These are phyloP conservation scores for Penicillium bovifimosum DNA, from an alignment of 495 filamentous ascomycete genomes.

Conservation along the genomic window DNA sequence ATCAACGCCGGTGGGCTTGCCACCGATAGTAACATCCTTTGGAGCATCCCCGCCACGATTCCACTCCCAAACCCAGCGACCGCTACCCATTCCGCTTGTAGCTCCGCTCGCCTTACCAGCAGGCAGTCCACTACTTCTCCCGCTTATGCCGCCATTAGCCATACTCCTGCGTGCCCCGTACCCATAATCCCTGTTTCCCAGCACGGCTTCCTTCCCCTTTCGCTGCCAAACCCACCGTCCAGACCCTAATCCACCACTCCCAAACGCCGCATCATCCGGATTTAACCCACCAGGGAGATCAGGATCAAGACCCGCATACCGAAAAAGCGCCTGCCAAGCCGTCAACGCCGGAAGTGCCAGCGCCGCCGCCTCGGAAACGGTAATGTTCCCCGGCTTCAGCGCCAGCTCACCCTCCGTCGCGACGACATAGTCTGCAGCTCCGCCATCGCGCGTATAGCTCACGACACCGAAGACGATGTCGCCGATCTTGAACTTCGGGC, in stretches of 20 bases:
- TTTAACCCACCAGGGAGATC: slow-evolving; percentile 3
- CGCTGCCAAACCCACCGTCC: slow-evolving; percentile 5
- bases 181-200: neutral
- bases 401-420: slow-evolving; percentile 47
- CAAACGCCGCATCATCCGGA: slow-evolving; percentile 5
- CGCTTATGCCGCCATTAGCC: neutral
- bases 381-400: slow-evolving; percentile 41
- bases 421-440: slow-evolving; percentile 48
- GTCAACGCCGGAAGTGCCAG: slow-evolving; percentile 50
- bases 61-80: slow-evolving; percentile 10
- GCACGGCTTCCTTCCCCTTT: neutral
- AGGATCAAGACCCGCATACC: slow-evolving; percentile 38
- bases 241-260: neutral
- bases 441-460: slow-evolving; percentile 42
- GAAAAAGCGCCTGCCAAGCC: slow-evolving; percentile 57
- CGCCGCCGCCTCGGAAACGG: slow-evolving; percentile 44
- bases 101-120: neutral
- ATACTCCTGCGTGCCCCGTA: neutral
- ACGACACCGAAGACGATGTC: slow-evolving; percentile 51
- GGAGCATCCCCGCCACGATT: neutral
- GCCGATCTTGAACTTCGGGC: slow-evolving; percentile 43
- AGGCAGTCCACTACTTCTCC: neutral
- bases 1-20: neutral
- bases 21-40: neutral
- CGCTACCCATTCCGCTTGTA: neutral